Conservation (phyloP, 345 rosid genomes). For the Eucalyptus curtisii region DNA sequence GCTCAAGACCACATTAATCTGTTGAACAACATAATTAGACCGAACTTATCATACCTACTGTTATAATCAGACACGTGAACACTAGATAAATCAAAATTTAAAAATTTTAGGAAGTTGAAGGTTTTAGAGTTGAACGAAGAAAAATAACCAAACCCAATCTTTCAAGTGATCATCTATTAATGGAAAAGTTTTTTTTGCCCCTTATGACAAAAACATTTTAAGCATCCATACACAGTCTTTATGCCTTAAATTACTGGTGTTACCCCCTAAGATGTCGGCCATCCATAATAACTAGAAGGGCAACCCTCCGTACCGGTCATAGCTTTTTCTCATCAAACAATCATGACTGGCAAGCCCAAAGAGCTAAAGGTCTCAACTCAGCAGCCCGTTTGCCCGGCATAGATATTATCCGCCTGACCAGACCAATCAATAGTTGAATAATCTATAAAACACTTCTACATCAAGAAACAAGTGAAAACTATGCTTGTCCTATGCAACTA, state of each 20-base stretch:
- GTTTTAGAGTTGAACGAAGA: background rate
- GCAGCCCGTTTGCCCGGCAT: rapidly evolving
- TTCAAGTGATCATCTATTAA: background rate
- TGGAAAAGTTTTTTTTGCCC: background rate
- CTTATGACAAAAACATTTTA: background rate
- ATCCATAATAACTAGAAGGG: background rate
- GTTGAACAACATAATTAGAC: background rate
- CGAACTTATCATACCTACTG: background rate
- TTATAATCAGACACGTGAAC: background rate
- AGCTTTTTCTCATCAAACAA: background rate
- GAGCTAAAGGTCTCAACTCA: background rate
- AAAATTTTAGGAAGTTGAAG: background rate
- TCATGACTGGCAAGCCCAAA: background rate
- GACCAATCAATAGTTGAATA: background rate
- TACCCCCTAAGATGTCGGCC: rapidly evolving
- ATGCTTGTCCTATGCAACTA: background rate
- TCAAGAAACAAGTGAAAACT: background rate
- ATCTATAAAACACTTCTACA: background rate
- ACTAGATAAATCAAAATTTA: background rate
- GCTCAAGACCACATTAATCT: background rate
- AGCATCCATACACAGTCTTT: background rate
- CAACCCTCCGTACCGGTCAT: background rate
- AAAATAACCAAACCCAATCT: background rate
- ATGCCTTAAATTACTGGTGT: background rate
- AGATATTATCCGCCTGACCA: background rate